Evolutionary conservation across 139 green algal species (phyloP).

Genomic region (Micractinium conductrix): DNA sequence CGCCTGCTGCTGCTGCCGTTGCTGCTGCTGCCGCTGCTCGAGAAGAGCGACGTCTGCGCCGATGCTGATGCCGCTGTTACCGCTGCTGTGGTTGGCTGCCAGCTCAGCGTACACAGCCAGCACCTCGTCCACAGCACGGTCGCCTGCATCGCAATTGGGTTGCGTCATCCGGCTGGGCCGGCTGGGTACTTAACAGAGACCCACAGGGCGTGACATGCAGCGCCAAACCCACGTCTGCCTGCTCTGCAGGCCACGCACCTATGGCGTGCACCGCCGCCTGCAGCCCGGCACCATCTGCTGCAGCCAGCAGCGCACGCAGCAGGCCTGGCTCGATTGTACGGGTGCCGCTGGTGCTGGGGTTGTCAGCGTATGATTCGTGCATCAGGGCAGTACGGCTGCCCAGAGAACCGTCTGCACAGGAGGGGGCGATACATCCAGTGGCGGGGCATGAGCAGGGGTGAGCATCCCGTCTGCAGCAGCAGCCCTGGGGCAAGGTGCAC

Average conservation of each 20-base stretch:
- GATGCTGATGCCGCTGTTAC: background rate
- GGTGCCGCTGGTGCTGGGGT: constrained; percentile 17
- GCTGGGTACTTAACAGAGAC: too few species aligned
- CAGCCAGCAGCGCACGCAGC: constrained; percentile 27
- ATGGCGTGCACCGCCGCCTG: constrained; percentile 78
- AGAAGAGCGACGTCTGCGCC: background rate
- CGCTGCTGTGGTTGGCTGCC: constrained; percentile 13
- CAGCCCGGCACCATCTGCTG: constrained; percentile 16
- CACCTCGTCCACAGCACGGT: constrained; percentile 78
- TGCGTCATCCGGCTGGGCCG: too few species aligned
- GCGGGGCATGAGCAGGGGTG: background rate
- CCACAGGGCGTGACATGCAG: too few species aligned
- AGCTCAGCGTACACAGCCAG: constrained; percentile 35
- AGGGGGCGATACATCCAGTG: background rate
- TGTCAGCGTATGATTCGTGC: constrained; percentile 60
- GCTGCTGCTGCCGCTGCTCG: constrained; percentile 5
- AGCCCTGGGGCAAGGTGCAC: too few species aligned
- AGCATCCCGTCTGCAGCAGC: too few species aligned
- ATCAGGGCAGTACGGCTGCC: constrained; percentile 75
- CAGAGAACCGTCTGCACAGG: constrained; percentile 70
- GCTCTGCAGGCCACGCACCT: too few species aligned
- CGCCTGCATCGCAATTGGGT: too few species aligned
- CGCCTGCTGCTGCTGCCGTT: background rate
- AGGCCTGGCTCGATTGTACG: constrained; percentile 15
- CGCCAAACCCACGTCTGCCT: too few species aligned